A percentile compares a stretch with the other conserved stretches of the same genome.
Evolutionary conservation across 495 filamentous ascomycete species (phyloP).

Genomic region (Neurospora hispaniola): DNA sequence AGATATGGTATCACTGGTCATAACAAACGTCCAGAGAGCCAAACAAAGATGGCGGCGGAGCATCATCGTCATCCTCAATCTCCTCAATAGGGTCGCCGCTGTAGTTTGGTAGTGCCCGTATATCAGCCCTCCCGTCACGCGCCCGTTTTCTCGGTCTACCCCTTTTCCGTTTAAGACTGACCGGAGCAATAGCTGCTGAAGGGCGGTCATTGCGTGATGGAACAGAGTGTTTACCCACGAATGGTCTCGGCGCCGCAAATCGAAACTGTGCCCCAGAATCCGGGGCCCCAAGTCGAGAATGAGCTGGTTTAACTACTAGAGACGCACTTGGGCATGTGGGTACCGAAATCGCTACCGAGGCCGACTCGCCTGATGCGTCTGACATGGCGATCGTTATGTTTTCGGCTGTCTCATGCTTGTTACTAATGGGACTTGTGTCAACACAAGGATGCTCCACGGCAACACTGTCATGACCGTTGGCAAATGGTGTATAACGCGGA

Average conservation of each 20-base stretch:
- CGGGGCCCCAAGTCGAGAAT: conserved; percentile 12
- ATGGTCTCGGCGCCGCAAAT: conserved; percentile 30
- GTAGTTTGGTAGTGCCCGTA: conserved; percentile 32
- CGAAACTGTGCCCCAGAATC: conserved; percentile 18
- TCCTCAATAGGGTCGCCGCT: conserved; percentile 37
- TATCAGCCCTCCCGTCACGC: conserved; percentile 29
- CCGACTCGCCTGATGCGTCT: neutral
- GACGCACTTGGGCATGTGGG: conserved; percentile 7
- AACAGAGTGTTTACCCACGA: conserved; percentile 26
- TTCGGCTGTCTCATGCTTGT: neutral
- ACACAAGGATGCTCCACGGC: neutral
- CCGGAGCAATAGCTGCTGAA: neutral
- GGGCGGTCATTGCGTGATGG: neutral
- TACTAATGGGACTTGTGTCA: neutral
- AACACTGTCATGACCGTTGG: neutral
- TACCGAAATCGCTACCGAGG: conserved; percentile 9
- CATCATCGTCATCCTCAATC: conserved; percentile 20
- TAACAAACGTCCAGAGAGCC: conserved; percentile 9
- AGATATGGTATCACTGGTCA: neutral
- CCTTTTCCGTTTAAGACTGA: conserved; percentile 12
- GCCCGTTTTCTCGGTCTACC: conserved; percentile 23
- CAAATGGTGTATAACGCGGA: neutral
- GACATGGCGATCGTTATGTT: conserved; percentile 2
- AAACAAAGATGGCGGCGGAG: conserved; percentile 7
- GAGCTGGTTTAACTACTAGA: conserved; percentile 15